Percentiles rank a stretch among this genome's conserved stretches.
phyloP scores from a whole-genome alignment of 2,329 filamentous ascomycete species.

The Didymella arachidicola region DNA sequence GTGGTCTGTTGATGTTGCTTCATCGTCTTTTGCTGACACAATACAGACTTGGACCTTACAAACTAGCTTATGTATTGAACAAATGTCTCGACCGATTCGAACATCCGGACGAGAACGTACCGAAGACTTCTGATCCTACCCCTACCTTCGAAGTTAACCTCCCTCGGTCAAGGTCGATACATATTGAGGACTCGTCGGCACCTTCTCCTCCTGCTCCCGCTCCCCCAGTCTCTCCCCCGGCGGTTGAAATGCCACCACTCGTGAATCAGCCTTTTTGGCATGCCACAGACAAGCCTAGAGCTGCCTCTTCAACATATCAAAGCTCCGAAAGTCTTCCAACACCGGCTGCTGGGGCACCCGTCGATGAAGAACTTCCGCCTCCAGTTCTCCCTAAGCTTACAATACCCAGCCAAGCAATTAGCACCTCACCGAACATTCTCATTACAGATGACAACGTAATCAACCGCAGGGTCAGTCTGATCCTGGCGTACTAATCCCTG shows the following conservation, averaged over 20 bases:
- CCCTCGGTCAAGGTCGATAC: background rate
- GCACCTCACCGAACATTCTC: slow-evolving; percentile 32
- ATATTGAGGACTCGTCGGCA: background rate
- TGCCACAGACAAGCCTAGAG: background rate
- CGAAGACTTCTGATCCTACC: background rate
- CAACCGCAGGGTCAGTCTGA: slow-evolving; percentile 45
- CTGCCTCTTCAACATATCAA: background rate
- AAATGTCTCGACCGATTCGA: slow-evolving; percentile 41
- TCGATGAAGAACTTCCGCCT: background rate
- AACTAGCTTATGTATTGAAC: slow-evolving; percentile 41
- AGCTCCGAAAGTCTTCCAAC: background rate
- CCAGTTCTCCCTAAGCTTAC: slow-evolving; percentile 1
- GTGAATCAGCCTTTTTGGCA: slow-evolving; percentile 6
- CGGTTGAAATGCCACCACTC: slow-evolving; percentile 9
- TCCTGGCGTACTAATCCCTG: background rate
- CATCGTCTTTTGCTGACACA: slow-evolving; percentile 3
- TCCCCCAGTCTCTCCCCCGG: background rate
- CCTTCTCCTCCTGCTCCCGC: background rate
- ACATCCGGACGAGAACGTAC: slow-evolving; percentile 33
- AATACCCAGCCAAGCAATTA: background rate
- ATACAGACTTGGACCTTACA: slow-evolving; percentile 43
- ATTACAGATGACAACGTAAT: slow-evolving; percentile 52
- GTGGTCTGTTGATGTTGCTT: too few species aligned
- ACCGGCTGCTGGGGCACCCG: background rate
- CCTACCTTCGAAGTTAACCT: slow-evolving; percentile 1